Percentiles rank a stretch among this genome's conserved stretches.
Evolutionary conservation across 345 rosid genomes (phyloP).

Genomic region (Murraya paniculata): DNA sequence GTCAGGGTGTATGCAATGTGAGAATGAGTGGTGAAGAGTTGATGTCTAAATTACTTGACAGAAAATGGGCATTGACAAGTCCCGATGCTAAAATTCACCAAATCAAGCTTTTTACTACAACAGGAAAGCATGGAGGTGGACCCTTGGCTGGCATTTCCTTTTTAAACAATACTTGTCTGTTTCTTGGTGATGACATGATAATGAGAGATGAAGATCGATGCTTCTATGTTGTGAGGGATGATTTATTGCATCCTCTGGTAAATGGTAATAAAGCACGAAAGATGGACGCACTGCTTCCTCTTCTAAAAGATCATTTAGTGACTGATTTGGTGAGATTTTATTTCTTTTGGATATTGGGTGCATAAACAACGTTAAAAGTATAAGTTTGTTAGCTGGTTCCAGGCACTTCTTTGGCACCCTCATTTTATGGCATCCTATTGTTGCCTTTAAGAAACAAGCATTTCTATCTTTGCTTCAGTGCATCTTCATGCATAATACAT

Average conservation of each 20-base stretch:
- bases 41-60: conserved; percentile 49
- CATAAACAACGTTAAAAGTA: background rate
- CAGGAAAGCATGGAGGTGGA: conserved; percentile 21
- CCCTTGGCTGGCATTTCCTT: conserved; percentile 27
- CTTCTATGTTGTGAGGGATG: conserved; percentile 82
- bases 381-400: background rate
- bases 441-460: background rate
- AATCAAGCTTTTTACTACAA: conserved; percentile 35
- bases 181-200: conserved; percentile 36
- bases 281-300: conserved; percentile 74
- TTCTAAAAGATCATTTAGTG: conserved; percentile 52
- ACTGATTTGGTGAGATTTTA: conserved; percentile 76
- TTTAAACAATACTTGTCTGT: conserved; percentile 36
- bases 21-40: conserved; percentile 33
- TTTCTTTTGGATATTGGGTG: conserved; percentile 7
- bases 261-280: conserved; percentile 95
- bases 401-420: background rate
- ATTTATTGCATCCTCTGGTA: conserved; percentile 81
- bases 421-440: background rate
- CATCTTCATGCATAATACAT: background rate
- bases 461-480: background rate
- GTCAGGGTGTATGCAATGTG: conserved; percentile 32
- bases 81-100: conserved; percentile 65
- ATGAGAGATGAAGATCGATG: conserved; percentile 30
- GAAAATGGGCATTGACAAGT: conserved; percentile 62